phyloP scores from a whole-genome alignment of 352 stramenopile genomes.

The Plasmopara viticola region DNA sequence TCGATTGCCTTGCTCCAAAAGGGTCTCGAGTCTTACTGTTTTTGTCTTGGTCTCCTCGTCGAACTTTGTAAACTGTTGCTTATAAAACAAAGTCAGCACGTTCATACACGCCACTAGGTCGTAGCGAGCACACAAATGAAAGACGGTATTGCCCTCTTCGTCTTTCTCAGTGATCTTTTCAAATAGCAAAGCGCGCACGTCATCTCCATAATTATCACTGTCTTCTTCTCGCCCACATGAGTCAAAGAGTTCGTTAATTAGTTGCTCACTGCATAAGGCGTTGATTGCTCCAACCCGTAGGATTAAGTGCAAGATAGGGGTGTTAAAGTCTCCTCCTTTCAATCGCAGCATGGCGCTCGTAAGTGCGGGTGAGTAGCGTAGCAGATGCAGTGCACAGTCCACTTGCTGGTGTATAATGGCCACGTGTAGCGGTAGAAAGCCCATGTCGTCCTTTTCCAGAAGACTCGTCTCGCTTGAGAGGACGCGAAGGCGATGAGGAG shows the following conservation, averaged over 20 bases:
- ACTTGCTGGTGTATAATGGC: slow-evolving; percentile 52
- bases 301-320: slow-evolving; percentile 61
- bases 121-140: slow-evolving; percentile 70
- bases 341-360: slow-evolving; percentile 58
- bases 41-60: slow-evolving; percentile 19
- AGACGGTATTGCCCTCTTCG: slow-evolving; percentile 74
- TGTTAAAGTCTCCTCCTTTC: slow-evolving; percentile 56
- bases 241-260: slow-evolving; percentile 37
- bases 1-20: slow-evolving; percentile 57
- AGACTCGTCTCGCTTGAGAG: slow-evolving; percentile 49
- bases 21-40: slow-evolving; percentile 21
- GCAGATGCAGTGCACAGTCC: slow-evolving; percentile 37
- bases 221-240: background rate
- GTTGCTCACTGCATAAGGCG: slow-evolving; percentile 30
- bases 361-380: slow-evolving; percentile 61
- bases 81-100: slow-evolving; percentile 40
- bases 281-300: slow-evolving; percentile 63
- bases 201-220: slow-evolving; percentile 17
- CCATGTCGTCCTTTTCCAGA: slow-evolving; percentile 79
- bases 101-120: slow-evolving; percentile 45
- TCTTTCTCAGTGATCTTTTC: slow-evolving; percentile 49
- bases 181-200: slow-evolving; percentile 43
- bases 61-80: slow-evolving; percentile 18
- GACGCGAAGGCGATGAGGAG: slow-evolving; percentile 27
- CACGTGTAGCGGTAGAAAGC: slow-evolving; percentile 74